These are phyloP conservation scores for Botrytis sinoallii DNA, from an alignment of 2,329 filamentous ascomycete species.

Conservation along the genomic window DNA sequence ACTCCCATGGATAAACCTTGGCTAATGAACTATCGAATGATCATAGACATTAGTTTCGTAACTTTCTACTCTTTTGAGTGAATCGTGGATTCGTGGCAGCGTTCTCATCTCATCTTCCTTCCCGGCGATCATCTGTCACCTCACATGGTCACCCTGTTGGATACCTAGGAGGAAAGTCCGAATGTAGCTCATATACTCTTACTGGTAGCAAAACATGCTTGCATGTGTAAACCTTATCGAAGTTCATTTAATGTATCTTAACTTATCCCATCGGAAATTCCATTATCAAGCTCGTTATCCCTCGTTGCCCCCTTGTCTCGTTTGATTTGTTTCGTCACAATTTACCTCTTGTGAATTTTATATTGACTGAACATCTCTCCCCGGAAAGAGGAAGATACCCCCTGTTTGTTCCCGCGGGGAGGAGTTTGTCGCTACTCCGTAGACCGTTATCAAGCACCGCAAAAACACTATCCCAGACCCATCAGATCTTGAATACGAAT, in stretches of 20 bases:
- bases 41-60: slow-evolving; percentile 2
- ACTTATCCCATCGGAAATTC: background rate
- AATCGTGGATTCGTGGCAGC: background rate
- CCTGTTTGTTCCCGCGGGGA: background rate
- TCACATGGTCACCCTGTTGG: background rate
- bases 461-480: background rate
- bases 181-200: background rate
- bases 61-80: slow-evolving; percentile 11
- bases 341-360: background rate
- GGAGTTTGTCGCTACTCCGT: background rate
- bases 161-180: background rate
- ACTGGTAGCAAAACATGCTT: background rate
- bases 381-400: background rate
- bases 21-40: background rate
- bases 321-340: background rate
- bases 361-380: background rate
- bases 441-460: background rate
- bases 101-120: slow-evolving; percentile 3
- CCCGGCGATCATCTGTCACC: slow-evolving; percentile 1
- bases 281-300: background rate
- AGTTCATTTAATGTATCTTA: background rate
- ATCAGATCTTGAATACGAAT: background rate
- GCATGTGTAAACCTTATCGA: background rate
- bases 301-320: background rate
- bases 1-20: too few relatives aligned